Base-by-base conservation (phyloP, 495 filamentous ascomycete species). In the Terfezia claveryi region DNA sequence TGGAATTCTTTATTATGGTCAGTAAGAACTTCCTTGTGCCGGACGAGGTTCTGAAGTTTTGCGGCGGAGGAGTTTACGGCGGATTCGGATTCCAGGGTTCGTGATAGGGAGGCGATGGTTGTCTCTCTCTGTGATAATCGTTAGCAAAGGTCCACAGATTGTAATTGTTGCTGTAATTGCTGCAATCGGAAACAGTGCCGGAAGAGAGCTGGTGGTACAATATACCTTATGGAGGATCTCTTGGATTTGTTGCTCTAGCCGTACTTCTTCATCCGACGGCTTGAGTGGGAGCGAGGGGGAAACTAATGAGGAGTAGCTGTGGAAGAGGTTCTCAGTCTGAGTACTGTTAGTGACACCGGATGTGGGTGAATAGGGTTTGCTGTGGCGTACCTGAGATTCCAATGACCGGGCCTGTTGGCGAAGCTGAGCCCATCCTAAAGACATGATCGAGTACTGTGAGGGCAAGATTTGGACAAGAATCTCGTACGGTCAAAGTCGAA, bases 241-340 rank as follows among this genome's bases (percentile, higher is more conserved):
- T 66, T 88, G 78, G 27, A 98, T 72, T 68, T 86, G 83, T 11
- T 76, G 66, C 67, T 98, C 88, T 16, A 81, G 80, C 53, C 77
- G 72, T 57, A 72, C 73, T 68, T 98, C 89, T 62, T 95, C 87
- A 59, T 88, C 81, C 57, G 82, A 81, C 8, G 91, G 83, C 63
- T 87, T 86, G 16, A 76, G 70, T 37, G 88, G 82, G 51, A 92
- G 81, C 6, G 41, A 14, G 64, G 82, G 83, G 9, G 83, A 80
- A n/a, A 87, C 82, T 73, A 83, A 94, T 71, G 95, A 86, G 9
- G 92, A 87, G 68, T 94, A 98, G 50, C 81, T 93, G 67, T 94
- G 86, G 67, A 98, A 93, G 53, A 91, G 79, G 56, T 75, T 78
- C 67, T 95, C 87, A 41, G 92, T 95, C 91, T 98, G 60, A 50